phyloP scores from a whole-genome alignment of 352 stramenopile species.

The Globisporangium megalacanthum region DNA sequence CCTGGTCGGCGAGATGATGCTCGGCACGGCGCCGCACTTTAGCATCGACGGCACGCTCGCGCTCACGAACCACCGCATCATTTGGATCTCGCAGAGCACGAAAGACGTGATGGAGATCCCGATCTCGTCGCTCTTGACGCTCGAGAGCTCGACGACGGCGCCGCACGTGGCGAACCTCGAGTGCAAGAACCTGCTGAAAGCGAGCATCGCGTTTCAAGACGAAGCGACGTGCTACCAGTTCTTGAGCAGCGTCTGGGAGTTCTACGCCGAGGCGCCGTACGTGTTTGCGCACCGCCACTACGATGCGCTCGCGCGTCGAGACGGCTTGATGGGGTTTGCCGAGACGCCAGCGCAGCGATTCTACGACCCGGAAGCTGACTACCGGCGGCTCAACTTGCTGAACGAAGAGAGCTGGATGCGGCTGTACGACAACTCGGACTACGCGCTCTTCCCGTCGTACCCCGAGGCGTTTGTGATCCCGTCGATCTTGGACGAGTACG shows the following conservation, averaged over 20 bases:
- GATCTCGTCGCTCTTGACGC: constrained; percentile 62
- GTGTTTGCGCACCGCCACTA: constrained; percentile 79
- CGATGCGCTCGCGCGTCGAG: constrained; percentile 51
- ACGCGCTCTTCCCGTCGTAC: constrained; percentile 92
- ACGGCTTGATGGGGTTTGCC: constrained; percentile 18
- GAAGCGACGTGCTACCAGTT: constrained; percentile 75
- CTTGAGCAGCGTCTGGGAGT: constrained; percentile 63
- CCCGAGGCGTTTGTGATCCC: constrained; percentile 92
- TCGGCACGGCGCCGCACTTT: constrained; percentile 80
- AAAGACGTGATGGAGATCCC: constrained; percentile 82
- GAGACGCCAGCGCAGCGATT: constrained; percentile 48
- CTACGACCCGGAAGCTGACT: constrained; percentile 78
- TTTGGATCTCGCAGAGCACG: constrained; percentile 77
- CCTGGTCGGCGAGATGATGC: constrained; percentile 82
- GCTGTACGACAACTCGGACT: constrained; percentile 84
- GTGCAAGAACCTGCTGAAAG: constrained; percentile 74
- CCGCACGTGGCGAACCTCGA: constrained; percentile 82
- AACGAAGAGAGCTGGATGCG: constrained; percentile 79
- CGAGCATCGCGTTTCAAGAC: constrained; percentile 81
- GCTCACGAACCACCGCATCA: constrained; percentile 83
- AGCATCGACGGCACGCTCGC: constrained; percentile 80
- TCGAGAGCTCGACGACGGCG: constrained; percentile 78
- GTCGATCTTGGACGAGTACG: constrained; percentile 87
- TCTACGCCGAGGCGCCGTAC: constrained; percentile 61
- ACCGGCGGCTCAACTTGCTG: constrained; percentile 71